phyloP scores from a whole-genome alignment of 208 protist species.

The Trypanosoma vivax region DNA sequence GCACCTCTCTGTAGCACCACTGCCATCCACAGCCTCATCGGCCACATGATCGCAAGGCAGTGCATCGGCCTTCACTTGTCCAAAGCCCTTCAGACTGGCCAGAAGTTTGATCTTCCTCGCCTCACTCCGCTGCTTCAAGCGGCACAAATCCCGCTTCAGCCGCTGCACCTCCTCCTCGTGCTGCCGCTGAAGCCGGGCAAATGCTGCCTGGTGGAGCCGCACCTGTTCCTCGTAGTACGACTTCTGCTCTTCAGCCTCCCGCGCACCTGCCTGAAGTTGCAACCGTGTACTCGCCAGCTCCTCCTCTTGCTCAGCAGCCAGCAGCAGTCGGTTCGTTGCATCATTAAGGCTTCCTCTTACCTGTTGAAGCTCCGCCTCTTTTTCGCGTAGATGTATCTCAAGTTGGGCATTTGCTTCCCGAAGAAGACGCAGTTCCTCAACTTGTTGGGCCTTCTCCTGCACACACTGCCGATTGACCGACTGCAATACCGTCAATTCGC shows the following conservation, averaged over 20 bases:
- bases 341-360: neutral
- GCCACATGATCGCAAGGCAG: no score
- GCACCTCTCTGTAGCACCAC: neutral
- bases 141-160: slow-evolving; percentile 21
- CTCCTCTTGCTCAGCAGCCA: slow-evolving; percentile 7
- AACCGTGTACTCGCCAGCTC: slow-evolving; percentile 12
- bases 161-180: slow-evolving; percentile 27
- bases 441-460: neutral
- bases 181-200: slow-evolving; percentile 27
- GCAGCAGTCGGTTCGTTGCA: slow-evolving; percentile 5
- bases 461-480: neutral
- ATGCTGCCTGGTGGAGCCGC: slow-evolving; percentile 31
- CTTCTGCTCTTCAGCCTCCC: slow-evolving; percentile 27
- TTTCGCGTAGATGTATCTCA: neutral
- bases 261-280: slow-evolving; percentile 20
- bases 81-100: slow-evolving; percentile 19
- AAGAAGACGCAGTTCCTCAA: neutral
- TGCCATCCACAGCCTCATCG: no score
- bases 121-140: slow-evolving; percentile 26
- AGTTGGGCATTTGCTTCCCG: neutral
- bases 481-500: neutral
- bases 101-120: slow-evolving; percentile 29
- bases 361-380: slow-evolving; percentile 12
- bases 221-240: slow-evolving; percentile 35
- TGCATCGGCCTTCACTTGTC: neutral